A percentile compares a stretch with the other conserved stretches of the same genome.
phyloP scores from a whole-genome alignment of 805 yeast species.

The Starmerella bacillaris region DNA sequence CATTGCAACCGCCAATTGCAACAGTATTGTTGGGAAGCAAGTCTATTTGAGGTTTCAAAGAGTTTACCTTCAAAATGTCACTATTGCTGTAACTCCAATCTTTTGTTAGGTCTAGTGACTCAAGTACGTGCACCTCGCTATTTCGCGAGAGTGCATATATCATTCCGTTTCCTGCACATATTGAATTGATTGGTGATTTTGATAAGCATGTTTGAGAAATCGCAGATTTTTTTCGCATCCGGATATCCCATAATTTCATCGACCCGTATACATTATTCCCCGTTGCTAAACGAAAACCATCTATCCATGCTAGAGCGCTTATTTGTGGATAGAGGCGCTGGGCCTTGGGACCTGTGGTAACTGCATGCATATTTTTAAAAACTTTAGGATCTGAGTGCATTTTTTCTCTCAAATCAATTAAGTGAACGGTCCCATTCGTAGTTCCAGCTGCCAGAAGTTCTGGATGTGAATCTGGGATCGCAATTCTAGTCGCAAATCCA shows the following conservation, averaged over 20 bases:
- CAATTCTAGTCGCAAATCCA: not conserved
- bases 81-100: too few relatives aligned
- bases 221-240: conserved; percentile 8
- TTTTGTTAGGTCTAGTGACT: too few relatives aligned
- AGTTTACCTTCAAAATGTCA: too few relatives aligned
- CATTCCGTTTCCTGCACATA: too few relatives aligned
- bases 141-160: too few relatives aligned
- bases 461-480: not conserved
- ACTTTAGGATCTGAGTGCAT: not conserved
- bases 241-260: conserved; percentile 19
- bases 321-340: conserved; percentile 5
- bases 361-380: conserved; percentile 4
- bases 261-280: conserved; percentile 11
- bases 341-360: conserved; percentile 2
- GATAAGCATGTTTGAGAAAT: too few relatives aligned
- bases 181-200: too few relatives aligned
- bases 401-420: conserved; percentile 6
- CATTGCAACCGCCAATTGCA: too few relatives aligned
- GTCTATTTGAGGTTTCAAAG: too few relatives aligned
- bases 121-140: too few relatives aligned
- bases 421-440: conserved; percentile 1
- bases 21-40: too few relatives aligned
- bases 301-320: conserved; percentile 16
- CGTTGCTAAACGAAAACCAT: conserved; percentile 11
- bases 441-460: conserved; percentile 5